Conservation (phyloP, 768 basidiomycete species). For the Termitomyces sp. region DNA sequence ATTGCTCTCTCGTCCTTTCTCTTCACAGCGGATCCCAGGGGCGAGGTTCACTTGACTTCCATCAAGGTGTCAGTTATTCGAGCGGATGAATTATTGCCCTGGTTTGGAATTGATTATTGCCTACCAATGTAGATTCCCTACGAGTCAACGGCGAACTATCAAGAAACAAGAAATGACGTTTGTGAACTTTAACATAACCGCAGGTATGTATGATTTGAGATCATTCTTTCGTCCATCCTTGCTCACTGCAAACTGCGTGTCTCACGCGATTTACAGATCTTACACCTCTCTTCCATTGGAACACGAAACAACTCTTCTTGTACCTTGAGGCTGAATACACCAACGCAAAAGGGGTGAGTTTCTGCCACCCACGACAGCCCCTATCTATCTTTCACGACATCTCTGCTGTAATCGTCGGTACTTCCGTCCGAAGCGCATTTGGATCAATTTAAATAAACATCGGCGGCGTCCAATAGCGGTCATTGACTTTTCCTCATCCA, state of each 20-base stretch:
- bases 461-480: neutral
- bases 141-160: constrained; percentile 46
- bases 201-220: constrained; percentile 43
- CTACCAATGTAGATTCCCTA: constrained; percentile 32
- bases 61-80: constrained; percentile 66
- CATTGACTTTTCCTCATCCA: constrained; percentile 19
- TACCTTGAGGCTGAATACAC: constrained; percentile 84
- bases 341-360: constrained; percentile 63
- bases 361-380: neutral
- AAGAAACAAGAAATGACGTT: constrained; percentile 74
- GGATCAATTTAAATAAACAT: neutral
- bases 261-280: constrained; percentile 49
- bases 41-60: constrained; percentile 51
- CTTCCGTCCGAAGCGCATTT: neutral
- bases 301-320: constrained; percentile 92
- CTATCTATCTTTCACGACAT: neutral
- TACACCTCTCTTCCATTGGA: constrained; percentile 85
- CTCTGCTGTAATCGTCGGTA: neutral
- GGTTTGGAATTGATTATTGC: neutral
- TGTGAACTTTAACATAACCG: constrained; percentile 74
- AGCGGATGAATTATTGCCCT: constrained; percentile 3
- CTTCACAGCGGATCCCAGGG: constrained; percentile 53
- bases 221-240: neutral
- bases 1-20: constrained; percentile 73
- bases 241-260: neutral